Percentiles rank a stretch among this genome's conserved stretches.
These are phyloP conservation scores for Narthecium ossifragum DNA, from an alignment of 106 monocot genomes.

Conservation along the genomic window DNA sequence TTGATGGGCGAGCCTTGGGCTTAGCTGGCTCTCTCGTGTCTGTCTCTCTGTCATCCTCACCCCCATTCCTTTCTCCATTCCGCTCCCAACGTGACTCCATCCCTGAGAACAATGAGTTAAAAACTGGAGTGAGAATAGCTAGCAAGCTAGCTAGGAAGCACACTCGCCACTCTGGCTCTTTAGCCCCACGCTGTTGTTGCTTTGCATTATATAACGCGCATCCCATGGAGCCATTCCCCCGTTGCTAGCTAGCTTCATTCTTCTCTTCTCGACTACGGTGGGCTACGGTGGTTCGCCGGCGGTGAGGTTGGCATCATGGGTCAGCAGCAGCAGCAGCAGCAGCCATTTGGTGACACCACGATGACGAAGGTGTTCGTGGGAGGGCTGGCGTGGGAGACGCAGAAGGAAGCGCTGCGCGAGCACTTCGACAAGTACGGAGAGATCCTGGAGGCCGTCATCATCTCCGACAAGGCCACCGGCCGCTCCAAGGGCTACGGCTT, in stretches of 20 bases:
- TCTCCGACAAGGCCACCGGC: slow-evolving; percentile 75
- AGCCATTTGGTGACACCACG: slow-evolving; percentile 49
- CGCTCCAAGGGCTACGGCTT: slow-evolving; percentile 84
- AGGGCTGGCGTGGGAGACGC: slow-evolving; percentile 74
- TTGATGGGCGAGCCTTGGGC: not conserved
- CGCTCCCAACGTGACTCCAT: not conserved
- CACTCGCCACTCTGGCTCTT: too few species aligned
- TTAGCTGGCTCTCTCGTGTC: not conserved
- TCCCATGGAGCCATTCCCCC: too few species aligned
- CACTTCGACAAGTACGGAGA: slow-evolving; percentile 65
- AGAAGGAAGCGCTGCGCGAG: slow-evolving; percentile 50
- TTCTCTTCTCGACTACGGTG: too few species aligned
- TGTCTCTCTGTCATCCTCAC: not conserved
- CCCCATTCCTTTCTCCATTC: not conserved
- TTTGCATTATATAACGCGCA: too few species aligned
- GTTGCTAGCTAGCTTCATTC: not conserved
- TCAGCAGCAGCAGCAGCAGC: too few species aligned
- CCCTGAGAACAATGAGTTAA: not conserved
- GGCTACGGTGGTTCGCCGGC: too few species aligned
- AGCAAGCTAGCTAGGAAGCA: too few species aligned
- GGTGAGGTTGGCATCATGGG: too few species aligned
- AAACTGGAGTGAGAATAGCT: not conserved
- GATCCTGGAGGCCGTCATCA: slow-evolving; percentile 78
- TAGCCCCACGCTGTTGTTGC: too few species aligned
- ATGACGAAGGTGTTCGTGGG: slow-evolving; percentile 75